Percentiles rank a stretch among this genome's conserved stretches.
phyloP scores from a whole-genome alignment of 495 filamentous ascomycete species.

The Aspergillus funiculosus region DNA sequence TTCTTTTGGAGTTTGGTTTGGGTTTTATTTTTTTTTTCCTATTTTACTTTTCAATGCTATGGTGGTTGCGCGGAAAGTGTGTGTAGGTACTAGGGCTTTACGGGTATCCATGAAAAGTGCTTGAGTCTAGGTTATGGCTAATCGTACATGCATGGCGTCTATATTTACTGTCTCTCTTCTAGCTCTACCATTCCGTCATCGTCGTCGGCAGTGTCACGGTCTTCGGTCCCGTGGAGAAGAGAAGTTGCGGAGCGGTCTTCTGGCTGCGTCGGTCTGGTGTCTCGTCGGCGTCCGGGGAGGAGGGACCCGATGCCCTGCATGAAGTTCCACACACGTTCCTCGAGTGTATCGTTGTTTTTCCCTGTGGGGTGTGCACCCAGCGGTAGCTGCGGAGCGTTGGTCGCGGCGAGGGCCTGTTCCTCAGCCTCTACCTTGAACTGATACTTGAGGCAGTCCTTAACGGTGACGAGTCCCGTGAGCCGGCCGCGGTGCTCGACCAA shows the following conservation, averaged over 20 bases:
- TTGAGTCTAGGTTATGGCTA: too few relatives aligned
- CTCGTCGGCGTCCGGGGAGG: constrained; percentile 37
- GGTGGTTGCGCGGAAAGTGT: too few relatives aligned
- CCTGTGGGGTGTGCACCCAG: constrained; percentile 30
- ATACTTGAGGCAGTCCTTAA: constrained; percentile 96
- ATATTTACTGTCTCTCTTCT: constrained; percentile 39
- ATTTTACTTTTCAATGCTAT: background rate
- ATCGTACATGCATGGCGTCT: background rate
- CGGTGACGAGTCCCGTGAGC: constrained; percentile 79
- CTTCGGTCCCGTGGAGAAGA: constrained; percentile 36
- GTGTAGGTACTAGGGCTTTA: too few relatives aligned
- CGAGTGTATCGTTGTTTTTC: constrained; percentile 29
- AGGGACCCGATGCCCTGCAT: constrained; percentile 54
- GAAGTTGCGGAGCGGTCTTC: constrained; percentile 1
- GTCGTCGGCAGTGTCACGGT: constrained; percentile 62
- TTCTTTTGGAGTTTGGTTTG: background rate
- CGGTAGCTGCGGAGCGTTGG: constrained; percentile 40
- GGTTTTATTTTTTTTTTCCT: constrained; percentile 6
- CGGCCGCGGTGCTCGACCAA: constrained; percentile 85
- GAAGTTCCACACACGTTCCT: constrained; percentile 65
- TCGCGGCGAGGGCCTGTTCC: constrained; percentile 57
- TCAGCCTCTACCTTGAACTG: constrained; percentile 95
- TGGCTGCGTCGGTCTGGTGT: background rate
- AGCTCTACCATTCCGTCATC: constrained; percentile 58
- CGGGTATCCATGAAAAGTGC: too few relatives aligned